Base-by-base conservation (phyloP, 768 basidiomycete genomes). In the Hysterangium stoloniferum region DNA sequence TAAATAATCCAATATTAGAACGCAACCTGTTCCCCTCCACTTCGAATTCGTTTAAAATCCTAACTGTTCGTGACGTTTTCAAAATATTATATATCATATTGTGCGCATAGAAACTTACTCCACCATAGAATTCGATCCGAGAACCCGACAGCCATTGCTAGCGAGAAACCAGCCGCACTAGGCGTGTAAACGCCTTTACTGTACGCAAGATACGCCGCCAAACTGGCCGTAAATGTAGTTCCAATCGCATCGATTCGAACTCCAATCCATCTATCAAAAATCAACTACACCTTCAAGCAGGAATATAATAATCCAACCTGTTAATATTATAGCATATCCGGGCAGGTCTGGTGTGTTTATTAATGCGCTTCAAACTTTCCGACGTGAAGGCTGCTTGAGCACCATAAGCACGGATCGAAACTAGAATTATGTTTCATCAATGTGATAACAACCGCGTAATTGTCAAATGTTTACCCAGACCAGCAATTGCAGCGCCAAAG, bases 11-110 rank as follows among this genome's bases (percentile, higher is more conserved):
- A 22, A 29, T 13, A 7, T 41, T 29, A 12, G 17, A 9, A 31
- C 4, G 29, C 2, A 17, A 48, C 66, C 40, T 41, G 11, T 44
- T 53, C 68, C 75, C 74, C 24, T 63, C 54, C 29, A 73, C 68
- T 56, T 77, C 72, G 22, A 76, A 65, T n/a, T 66, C 62, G 56
- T 78, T 77, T 42, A 68, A 45, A 12, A 62, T 54, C n/a, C 73
- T 59, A 7, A 77, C 63, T 54, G 54, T 57, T 54, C 58, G 48
- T 27, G 43, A 17, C 17, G 50, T 48, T 35, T 53, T 13, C 31
- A 19, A 22, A 52, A 12, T 6, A 24, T 6, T 11, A 35, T 32
- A 22, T 8, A n/a, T 11, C 33, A 40, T 40, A 17, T 13, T 19
- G 34, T 19, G 34, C 11, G 19, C 34, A n/a, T 13, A 19, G 13